phyloP scores from a whole-genome alignment of 1,139 yeast species.

The Candida sp. region DNA sequence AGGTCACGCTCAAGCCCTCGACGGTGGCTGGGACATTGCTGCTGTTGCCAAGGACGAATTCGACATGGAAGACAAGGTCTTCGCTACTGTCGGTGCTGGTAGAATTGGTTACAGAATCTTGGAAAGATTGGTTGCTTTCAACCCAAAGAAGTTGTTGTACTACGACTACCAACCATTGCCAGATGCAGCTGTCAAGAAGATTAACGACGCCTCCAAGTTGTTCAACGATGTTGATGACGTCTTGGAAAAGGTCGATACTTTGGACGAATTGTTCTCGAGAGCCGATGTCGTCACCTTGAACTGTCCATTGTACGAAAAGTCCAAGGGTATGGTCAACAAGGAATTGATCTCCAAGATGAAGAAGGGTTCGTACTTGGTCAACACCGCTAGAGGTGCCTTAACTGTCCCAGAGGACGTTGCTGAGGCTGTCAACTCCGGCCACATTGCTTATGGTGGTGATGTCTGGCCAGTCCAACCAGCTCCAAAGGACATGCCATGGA shows the following conservation, averaged over 20 bases:
- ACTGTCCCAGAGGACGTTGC: conserved; percentile 77
- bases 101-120: conserved; percentile 81
- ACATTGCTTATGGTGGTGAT: conserved; percentile 80
- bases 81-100: conserved; percentile 85
- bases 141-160: conserved; percentile 74
- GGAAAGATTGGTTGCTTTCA: conserved; percentile 75
- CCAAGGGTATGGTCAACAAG: conserved; percentile 71
- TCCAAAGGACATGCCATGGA: conserved; percentile 78
- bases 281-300: conserved; percentile 81
- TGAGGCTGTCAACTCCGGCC: conserved; percentile 71
- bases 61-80: conserved; percentile 76
- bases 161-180: conserved; percentile 79
- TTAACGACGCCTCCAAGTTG: conserved; percentile 42
- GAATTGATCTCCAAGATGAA: conserved; percentile 73
- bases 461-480: conserved; percentile 89
- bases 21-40: conserved; percentile 79
- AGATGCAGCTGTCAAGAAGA: conserved; percentile 56
- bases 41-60: conserved; percentile 75
- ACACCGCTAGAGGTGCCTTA: conserved; percentile 88
- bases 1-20: conserved; percentile 69
- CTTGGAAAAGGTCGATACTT: conserved; percentile 62
- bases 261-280: conserved; percentile 71
- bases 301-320: conserved; percentile 76
- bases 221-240: conserved; percentile 40
- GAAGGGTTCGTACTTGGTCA: conserved; percentile 77